Base-by-base conservation (phyloP, 23 red algal genomes). In the Chondrus crispus region DNA sequence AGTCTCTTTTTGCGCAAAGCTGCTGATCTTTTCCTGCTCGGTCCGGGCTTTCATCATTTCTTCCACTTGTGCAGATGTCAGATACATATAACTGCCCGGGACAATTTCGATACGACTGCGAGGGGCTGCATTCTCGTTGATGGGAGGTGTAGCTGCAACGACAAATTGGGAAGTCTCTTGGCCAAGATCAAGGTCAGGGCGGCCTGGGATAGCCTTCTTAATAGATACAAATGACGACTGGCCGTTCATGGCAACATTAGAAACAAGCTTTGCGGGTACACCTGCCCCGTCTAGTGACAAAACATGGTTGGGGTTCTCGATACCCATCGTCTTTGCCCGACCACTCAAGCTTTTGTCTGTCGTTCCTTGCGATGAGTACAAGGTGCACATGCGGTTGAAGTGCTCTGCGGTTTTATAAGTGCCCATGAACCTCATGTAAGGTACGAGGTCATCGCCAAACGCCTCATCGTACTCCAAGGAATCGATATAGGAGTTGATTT, bases 401-500 rank as follows among this genome's bases (percentile, higher is more conserved):
- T 95, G 85, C 42, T 84, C 83, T 38, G 60, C 47, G 37, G 85
- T 80, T 84, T n/a, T 36, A 50, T 95, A 95, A 2, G 93, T 95
- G 38, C 93, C 93, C 49, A 82, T 88, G 62, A 95, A 95, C 22
- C 69, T 81, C 57, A 85, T 76, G 60, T 71, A 71, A 54, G 92
- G 92, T 33, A 94, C 72, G 18, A 66, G 71, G 37, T 94, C 83
- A 29, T 62, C 68, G 14, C 92, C 92, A 74, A 96, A 96, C 43
- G 79, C 81, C 63, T 88, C 60, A 19, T 96, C 88, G 46, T 96
- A 96, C 82, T 96, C 95, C 29, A 72, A 55, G 36, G 74, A 92
- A 51, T 96, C 95, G 47, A 96, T 93, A 47, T 93, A 82, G 32
- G 84, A 92, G 46, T 96, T 91, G 81, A 96, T 92, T 13, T 88